phyloP scores from a whole-genome alignment of 1,139 yeast species.

The Sugiyamaella neomexicana region DNA sequence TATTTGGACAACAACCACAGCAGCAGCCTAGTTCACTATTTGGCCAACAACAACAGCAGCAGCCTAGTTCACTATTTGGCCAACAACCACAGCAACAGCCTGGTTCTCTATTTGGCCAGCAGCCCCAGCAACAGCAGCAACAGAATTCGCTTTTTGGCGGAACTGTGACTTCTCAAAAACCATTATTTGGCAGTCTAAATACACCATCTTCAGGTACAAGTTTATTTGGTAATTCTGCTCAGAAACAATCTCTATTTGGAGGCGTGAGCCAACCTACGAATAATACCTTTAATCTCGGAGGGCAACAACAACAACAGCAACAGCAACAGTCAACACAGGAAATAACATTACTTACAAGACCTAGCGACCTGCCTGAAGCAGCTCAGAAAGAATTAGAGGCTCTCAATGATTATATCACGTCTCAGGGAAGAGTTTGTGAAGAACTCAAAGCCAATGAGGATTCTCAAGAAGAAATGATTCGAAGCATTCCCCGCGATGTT shows the following conservation, averaged over 20 bases:
- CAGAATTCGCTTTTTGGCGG: constrained; percentile 13
- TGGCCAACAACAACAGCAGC: constrained; percentile 11
- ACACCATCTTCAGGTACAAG: constrained; percentile 18
- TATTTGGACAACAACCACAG: constrained; percentile 11
- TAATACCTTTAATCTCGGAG: constrained; percentile 29
- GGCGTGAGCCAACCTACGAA: constrained; percentile 15
- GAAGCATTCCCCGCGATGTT: constrained; percentile 83
- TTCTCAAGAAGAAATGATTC: constrained; percentile 68
- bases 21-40: constrained; percentile 5
- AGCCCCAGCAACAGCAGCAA: constrained; percentile 7
- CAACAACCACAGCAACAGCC: constrained; percentile 10
- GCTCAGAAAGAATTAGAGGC: constrained; percentile 77
- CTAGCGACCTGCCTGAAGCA: constrained; percentile 77
- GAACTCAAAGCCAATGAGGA: constrained; percentile 64
- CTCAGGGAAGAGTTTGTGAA: constrained; percentile 80
- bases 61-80: constrained; percentile 4
- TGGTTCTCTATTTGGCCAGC: constrained; percentile 3
- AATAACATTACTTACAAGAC: constrained; percentile 73
- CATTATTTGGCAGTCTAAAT: constrained; percentile 18
- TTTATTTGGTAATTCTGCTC: constrained; percentile 27
- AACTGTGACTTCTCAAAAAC: constrained; percentile 3
- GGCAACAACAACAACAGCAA: constrained; percentile 19
- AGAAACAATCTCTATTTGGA: constrained; percentile 36
- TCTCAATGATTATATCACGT: constrained; percentile 77
- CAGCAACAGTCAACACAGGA: constrained; percentile 40